Evolutionary conservation across 169 alveolate species (phyloP).

Genomic region (Cryptosporidium ryanae): DNA sequence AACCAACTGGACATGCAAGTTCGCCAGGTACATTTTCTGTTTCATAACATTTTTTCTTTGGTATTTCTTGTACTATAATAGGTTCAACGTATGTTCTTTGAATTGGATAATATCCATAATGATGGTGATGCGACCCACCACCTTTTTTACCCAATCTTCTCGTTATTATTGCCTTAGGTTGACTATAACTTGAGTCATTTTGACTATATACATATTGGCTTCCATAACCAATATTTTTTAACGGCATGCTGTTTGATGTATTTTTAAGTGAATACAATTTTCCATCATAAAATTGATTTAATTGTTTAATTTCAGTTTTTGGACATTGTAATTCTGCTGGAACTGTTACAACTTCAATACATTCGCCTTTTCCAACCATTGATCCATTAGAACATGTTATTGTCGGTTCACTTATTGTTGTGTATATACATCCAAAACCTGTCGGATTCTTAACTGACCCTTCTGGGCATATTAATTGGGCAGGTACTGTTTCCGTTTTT

Average conservation of each 20-base stretch:
- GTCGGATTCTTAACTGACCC: conserved; percentile 47
- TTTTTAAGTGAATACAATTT: conserved; percentile 39
- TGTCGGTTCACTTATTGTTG: conserved; percentile 59
- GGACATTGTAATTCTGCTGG: conserved; percentile 74
- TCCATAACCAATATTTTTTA: conserved; percentile 18
- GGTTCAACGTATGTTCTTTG: conserved; percentile 31
- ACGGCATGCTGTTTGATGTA: neutral
- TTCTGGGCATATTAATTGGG: conserved; percentile 50
- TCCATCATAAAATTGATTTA: conserved; percentile 38
- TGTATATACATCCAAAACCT: conserved; percentile 42
- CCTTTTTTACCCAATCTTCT: conserved; percentile 67
- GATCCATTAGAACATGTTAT: conserved; percentile 49
- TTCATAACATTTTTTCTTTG: conserved; percentile 50
- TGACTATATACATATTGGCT: conserved; percentile 52
- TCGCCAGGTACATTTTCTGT: conserved; percentile 53
- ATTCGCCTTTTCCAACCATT: conserved; percentile 58
- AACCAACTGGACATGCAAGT: conserved; percentile 47
- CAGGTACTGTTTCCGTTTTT: conserved; percentile 39
- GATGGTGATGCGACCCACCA: conserved; percentile 36
- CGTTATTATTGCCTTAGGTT: conserved; percentile 34
- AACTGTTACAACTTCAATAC: conserved; percentile 60
- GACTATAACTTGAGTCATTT: neutral
- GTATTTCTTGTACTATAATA: neutral
- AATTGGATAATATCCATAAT: conserved; percentile 45
- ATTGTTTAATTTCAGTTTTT: neutral